Evolutionary conservation across 345 rosid species (phyloP), one percentile per base, ranked within the genome.

Genomic region (Salix udensis): DNA sequence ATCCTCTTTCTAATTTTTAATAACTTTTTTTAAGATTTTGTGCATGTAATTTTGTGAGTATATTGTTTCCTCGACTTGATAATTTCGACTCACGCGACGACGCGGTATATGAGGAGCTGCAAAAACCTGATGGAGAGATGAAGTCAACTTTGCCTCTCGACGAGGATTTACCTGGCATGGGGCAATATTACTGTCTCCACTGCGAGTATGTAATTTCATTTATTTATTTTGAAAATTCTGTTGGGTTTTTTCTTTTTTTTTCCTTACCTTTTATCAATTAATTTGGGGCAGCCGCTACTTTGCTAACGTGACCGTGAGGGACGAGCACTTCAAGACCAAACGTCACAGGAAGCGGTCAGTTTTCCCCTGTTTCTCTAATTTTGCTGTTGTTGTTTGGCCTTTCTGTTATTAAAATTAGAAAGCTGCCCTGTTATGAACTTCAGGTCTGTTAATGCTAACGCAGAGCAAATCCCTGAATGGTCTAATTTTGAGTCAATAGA

Each of bases 131-230:
- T 42, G 76, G 76, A 10, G 95, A 78, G 82, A 77, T 81, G 40
- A 85, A 84, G 80, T 83, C 15, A 23, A 58, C 84, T 19, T 79
- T 87, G 68, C 93, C 97, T 52, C 77, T 83, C 30, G 97, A 94
- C 65, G 96, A 92, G 75, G 97, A 96, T 72, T 89, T 94, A 70
- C 99, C 99, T 70, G 99, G 98, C 53, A 96, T 96, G 99, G 99
- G 98, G 5, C 99, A 96, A 74, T 90, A 82, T 84, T 96, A 94
- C 81, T 96, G 99, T 88, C 78, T 92, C 48, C 95, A 89, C 85
- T 96, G 99, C 96, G 98, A 96, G 99, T 96, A 81, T 55, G 91
- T 71, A 9, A 58, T 9, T 11, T 36, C 28, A 1, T 37, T 53
- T 21, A 23, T 2, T 55, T 30, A 6, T 19, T n/a, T 65, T 19